Percentiles rank a stretch among this genome's conserved stretches.
These are phyloP conservation scores for Hordeum marinum DNA, from an alignment of 176 grass and related monocot species.

Conservation along the genomic window DNA sequence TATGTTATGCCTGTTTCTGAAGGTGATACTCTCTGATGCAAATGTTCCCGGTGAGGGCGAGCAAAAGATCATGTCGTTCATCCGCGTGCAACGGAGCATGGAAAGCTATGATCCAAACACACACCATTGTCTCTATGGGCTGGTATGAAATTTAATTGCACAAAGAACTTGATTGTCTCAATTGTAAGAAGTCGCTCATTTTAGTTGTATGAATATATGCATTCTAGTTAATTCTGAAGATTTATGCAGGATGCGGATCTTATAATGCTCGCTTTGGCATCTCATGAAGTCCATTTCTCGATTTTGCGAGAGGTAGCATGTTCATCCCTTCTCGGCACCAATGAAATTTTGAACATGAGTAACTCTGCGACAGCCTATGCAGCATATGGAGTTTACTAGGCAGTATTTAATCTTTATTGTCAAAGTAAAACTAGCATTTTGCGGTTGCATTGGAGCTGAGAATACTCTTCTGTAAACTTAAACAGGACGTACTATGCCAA, in stretches of 20 bases:
- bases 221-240: background rate
- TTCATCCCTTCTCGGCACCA: background rate
- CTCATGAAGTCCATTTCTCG: slow-evolving; percentile 78
- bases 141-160: slow-evolving; percentile 35
- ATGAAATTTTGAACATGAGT: background rate
- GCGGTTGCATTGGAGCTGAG: background rate
- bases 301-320: slow-evolving; percentile 74
- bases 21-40: slow-evolving; percentile 78
- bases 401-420: background rate
- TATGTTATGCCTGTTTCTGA: background rate
- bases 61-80: slow-evolving; percentile 87
- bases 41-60: slow-evolving; percentile 94
- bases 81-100: slow-evolving; percentile 48
- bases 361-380: no score
- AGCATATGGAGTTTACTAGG: background rate
- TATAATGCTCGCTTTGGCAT: slow-evolving; percentile 84
- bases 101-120: slow-evolving; percentile 70
- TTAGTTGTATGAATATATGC: background rate
- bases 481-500: background rate
- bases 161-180: background rate
- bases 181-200: background rate
- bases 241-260: slow-evolving; percentile 65
- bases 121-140: slow-evolving; percentile 70
- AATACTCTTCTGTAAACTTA: background rate
- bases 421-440: background rate